Evolutionary conservation across 495 filamentous ascomycete genomes (phyloP).

Genomic region (Tetracladium setigerum): DNA sequence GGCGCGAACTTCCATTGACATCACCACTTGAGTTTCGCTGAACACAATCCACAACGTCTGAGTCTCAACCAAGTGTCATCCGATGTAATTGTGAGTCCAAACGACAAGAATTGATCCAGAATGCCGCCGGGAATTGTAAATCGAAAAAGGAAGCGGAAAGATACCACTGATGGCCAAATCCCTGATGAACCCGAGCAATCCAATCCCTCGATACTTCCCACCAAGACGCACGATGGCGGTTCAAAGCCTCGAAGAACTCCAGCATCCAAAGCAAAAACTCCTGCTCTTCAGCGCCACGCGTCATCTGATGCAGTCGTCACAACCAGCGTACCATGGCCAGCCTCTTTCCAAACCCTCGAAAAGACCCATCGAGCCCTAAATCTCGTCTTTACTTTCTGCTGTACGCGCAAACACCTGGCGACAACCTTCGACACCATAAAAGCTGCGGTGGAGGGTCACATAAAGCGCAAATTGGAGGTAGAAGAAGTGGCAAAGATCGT

Average conservation of each 20-base stretch:
- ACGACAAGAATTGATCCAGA: too few species aligned
- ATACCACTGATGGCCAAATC: conserved; percentile 18
- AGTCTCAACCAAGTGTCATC: too few species aligned
- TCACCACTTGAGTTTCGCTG: too few species aligned
- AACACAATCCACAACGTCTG: too few species aligned
- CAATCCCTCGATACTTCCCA: conserved; percentile 29
- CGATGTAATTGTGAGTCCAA: too few species aligned
- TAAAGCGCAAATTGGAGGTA: conserved; percentile 56
- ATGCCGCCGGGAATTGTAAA: conserved; percentile 8
- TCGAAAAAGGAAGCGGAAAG: conserved; percentile 47
- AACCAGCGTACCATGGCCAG: conserved; percentile 54
- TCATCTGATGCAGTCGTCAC: conserved; percentile 11
- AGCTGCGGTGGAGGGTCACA: conserved; percentile 75
- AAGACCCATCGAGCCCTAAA: conserved; percentile 81
- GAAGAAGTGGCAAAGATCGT: conserved; percentile 80
- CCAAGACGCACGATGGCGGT: conserved; percentile 47
- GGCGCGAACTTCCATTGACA: too few species aligned
- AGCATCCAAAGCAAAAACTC: conserved; percentile 10
- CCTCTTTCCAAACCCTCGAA: conserved; percentile 60
- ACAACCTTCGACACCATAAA: conserved; percentile 89
- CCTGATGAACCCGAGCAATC: not conserved
- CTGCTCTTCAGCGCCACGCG: conserved; percentile 6
- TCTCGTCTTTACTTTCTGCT: conserved; percentile 89
- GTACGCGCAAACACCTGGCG: conserved; percentile 80
- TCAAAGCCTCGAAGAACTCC: conserved; percentile 36